phyloP scores from a whole-genome alignment of 352 stramenopile species.

The Globisporangium uncinulatum region DNA sequence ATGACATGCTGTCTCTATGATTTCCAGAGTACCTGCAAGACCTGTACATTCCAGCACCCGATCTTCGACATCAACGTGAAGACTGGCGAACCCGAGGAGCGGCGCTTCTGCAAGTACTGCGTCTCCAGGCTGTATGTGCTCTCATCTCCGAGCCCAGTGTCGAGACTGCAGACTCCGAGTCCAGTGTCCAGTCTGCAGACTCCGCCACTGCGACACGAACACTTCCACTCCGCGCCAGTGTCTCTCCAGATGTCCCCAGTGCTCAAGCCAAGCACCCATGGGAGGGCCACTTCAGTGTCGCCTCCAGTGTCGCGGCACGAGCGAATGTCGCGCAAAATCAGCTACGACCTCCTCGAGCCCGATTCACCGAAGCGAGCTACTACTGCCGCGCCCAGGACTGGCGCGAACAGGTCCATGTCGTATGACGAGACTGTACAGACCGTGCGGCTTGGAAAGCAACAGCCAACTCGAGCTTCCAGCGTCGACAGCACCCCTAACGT shows the following conservation, averaged over 20 bases:
- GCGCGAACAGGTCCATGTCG: background rate
- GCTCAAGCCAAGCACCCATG: too few species aligned
- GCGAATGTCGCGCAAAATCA: slow-evolving; percentile 1
- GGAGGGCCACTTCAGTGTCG: too few species aligned
- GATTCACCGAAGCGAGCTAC: background rate
- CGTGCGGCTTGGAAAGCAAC: background rate
- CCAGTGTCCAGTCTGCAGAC: too few species aligned
- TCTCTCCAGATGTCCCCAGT: too few species aligned
- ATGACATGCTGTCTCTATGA: too few species aligned
- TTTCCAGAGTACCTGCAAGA: slow-evolving; percentile 26
- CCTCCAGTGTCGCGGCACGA: too few species aligned
- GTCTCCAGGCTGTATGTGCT: too few species aligned
- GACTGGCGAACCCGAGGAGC: background rate
- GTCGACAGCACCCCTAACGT: background rate
- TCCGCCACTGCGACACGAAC: too few species aligned
- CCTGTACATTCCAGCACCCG: slow-evolving; percentile 12
- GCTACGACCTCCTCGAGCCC: slow-evolving; percentile 1
- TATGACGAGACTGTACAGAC: background rate
- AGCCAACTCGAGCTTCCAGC: background rate
- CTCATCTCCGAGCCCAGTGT: too few species aligned
- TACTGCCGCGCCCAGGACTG: too few species aligned
- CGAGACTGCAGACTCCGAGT: too few species aligned
- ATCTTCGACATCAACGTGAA: slow-evolving; percentile 5
- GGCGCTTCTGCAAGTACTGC: slow-evolving; percentile 9
- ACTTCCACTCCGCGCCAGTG: too few species aligned